Conservation (phyloP, 345 rosid genomes). For the Geranium brycei region DNA sequence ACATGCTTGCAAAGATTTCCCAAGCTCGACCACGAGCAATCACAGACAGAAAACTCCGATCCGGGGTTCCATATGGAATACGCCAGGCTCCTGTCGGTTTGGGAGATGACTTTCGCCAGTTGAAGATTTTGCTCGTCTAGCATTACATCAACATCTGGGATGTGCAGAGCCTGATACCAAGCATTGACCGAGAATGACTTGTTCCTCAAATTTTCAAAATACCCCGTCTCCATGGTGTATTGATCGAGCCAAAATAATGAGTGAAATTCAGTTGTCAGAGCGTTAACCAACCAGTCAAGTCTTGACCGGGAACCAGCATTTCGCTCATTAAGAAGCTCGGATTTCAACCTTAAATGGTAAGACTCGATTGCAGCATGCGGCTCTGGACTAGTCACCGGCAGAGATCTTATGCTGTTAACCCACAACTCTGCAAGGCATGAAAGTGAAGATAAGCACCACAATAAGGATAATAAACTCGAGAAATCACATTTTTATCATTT, state of each 20-base stretch:
- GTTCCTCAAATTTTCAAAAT: conserved; percentile 25
- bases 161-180: conserved; percentile 34
- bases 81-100: conserved; percentile 26
- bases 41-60: conserved; percentile 40
- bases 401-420: conserved; percentile 26
- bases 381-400: conserved; percentile 30
- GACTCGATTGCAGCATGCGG: conserved; percentile 42
- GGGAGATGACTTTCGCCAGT: conserved; percentile 34
- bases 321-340: conserved; percentile 24
- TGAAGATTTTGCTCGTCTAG: conserved; percentile 37
- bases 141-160: conserved; percentile 25
- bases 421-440: conserved; percentile 28
- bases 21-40: conserved; percentile 28
- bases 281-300: conserved; percentile 38
- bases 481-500: neutral
- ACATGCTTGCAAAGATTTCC: conserved; percentile 47
- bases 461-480: neutral
- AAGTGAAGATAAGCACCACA: neutral
- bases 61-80: conserved; percentile 42
- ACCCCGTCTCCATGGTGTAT: conserved; percentile 31
- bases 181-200: conserved; percentile 24
- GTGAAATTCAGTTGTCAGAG: conserved; percentile 36
- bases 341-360: conserved; percentile 31
- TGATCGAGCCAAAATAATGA: conserved; percentile 35
- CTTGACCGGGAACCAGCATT: conserved; percentile 25